Evolutionary conservation across 148 eudicot genomes (phyloP).

Genomic region (Persicaria maculosa): DNA sequence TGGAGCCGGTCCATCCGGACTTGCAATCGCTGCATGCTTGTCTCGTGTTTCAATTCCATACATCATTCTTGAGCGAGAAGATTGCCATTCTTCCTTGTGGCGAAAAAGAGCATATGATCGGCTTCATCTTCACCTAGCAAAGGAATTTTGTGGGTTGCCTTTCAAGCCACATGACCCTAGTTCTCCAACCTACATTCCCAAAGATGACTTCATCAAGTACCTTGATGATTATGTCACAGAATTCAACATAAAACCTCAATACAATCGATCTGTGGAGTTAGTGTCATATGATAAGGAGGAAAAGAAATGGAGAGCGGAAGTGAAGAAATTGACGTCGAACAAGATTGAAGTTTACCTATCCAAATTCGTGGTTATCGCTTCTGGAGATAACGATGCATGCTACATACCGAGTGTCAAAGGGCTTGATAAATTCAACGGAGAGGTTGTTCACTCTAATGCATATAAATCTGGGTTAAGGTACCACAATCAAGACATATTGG

Average conservation of each 20-base stretch:
- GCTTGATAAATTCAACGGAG: constrained; percentile 22
- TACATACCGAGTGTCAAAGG: constrained; percentile 28
- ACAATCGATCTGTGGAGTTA: constrained; percentile 19
- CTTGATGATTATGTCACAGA: constrained; percentile 31
- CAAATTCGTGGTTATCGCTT: constrained; percentile 29
- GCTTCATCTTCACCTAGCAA: neutral
- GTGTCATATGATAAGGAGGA: constrained; percentile 18
- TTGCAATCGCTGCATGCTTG: constrained; percentile 33
- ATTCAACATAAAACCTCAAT: constrained; percentile 30
- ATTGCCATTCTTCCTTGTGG: constrained; percentile 44
- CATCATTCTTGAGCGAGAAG: constrained; percentile 40
- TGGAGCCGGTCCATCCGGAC: constrained; percentile 40
- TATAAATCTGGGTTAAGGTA: constrained; percentile 27
- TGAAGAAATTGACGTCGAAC: neutral
- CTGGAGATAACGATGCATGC: constrained; percentile 29
- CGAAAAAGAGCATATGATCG: constrained; percentile 36
- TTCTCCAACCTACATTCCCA: neutral
- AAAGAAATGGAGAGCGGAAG: constrained; percentile 28
- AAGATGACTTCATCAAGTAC: constrained; percentile 14
- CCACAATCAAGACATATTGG: constrained; percentile 22
- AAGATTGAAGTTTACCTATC: constrained; percentile 17
- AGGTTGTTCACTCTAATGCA: constrained; percentile 29
- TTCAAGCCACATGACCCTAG: neutral
- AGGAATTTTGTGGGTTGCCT: neutral
- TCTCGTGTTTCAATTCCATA: constrained; percentile 22